Evolutionary conservation across 768 basidiomycete genomes (phyloP).

Genomic region (Suillus subaureus): DNA sequence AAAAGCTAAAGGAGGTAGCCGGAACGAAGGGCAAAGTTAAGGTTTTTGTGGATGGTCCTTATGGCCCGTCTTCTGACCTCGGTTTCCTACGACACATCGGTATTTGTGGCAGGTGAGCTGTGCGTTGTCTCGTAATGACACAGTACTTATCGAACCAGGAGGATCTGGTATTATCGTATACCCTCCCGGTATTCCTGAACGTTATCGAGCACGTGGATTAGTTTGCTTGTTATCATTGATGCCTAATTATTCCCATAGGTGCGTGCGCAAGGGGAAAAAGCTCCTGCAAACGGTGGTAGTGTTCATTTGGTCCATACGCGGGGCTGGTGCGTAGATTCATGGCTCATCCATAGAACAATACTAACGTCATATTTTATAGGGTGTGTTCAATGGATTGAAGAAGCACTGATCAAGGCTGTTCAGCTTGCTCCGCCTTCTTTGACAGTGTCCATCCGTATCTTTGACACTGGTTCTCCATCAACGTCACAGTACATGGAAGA

Average conservation of each 20-base stretch:
- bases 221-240: background rate
- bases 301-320: conserved; percentile 55
- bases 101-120: conserved; percentile 44
- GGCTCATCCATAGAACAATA: background rate
- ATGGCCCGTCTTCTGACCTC: conserved; percentile 41
- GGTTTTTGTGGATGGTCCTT: conserved; percentile 50
- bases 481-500: conserved; percentile 14
- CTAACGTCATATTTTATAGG: conserved; percentile 17
- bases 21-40: conserved; percentile 30
- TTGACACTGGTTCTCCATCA: conserved; percentile 34
- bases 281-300: conserved; percentile 41
- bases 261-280: conserved; percentile 20
- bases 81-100: conserved; percentile 39
- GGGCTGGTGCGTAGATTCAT: conserved; percentile 38
- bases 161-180: conserved; percentile 54
- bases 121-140: background rate
- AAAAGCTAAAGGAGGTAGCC: conserved; percentile 37
- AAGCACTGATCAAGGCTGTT: conserved; percentile 36
- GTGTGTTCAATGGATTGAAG: conserved; percentile 50
- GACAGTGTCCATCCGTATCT: conserved; percentile 43
- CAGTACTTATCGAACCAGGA: conserved; percentile 29
- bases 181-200: conserved; percentile 46
- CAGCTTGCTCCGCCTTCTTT: conserved; percentile 32
- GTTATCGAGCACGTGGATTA: conserved; percentile 40
- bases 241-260: conserved; percentile 12